phyloP scores from a whole-genome alignment of 441 rosid species.

The Euphorbia celastroides region DNA sequence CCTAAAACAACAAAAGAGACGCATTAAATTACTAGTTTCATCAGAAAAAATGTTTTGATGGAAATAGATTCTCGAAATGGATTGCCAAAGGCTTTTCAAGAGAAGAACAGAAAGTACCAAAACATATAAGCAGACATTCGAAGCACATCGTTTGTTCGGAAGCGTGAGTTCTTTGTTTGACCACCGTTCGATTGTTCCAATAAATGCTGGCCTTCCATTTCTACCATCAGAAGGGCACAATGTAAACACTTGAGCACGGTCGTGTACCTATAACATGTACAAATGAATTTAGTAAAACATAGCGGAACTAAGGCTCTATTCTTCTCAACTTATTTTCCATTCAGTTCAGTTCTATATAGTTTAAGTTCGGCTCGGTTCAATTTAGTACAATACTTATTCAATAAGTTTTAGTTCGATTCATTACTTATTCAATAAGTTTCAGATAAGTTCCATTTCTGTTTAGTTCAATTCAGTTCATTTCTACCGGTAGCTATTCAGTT shows the following conservation, averaged over 20 bases:
- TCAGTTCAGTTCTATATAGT: too few relatives aligned
- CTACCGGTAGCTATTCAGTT: too few relatives aligned
- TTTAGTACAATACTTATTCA: too few relatives aligned
- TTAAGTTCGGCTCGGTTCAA: too few relatives aligned
- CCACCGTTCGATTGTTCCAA: constrained; percentile 70
- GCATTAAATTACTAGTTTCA: not conserved
- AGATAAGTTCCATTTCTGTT: too few relatives aligned
- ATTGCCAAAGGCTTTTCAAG: not conserved
- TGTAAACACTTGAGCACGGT: constrained; percentile 79
- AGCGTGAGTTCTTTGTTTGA: constrained; percentile 52
- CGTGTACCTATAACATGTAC: constrained; percentile 60
- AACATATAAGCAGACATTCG: constrained; percentile 55
- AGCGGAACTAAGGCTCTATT: too few relatives aligned
- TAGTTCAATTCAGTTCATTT: too few relatives aligned
- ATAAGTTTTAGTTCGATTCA: too few relatives aligned
- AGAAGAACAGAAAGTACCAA: constrained; percentile 42
- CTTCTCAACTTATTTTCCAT: too few relatives aligned
- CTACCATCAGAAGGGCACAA: constrained; percentile 47
- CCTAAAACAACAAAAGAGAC: constrained; percentile 35
- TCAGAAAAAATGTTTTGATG: not conserved
- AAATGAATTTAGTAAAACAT: constrained; percentile 6
- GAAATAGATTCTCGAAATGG: constrained; percentile 1
- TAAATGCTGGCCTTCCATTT: constrained; percentile 39
- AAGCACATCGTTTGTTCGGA: constrained; percentile 48
- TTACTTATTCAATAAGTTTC: too few relatives aligned